Conservation (phyloP, 2,329 filamentous ascomycete genomes). For the Fusarium sororula region DNA sequence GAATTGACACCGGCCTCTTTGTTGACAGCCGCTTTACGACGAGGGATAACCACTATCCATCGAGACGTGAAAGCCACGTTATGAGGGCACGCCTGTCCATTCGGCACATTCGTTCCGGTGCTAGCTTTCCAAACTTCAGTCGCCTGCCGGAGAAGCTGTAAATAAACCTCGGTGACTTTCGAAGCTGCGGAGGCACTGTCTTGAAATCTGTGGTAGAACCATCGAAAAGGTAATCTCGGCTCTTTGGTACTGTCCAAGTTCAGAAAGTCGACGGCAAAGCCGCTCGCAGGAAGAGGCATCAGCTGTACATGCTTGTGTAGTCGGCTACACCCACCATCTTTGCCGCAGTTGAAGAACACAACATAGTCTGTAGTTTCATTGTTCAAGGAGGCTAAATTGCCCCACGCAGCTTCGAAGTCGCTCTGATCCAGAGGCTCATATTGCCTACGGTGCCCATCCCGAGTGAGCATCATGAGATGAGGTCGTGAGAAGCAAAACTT, state of each 20-base stretch:
- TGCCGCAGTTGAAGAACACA: neutral
- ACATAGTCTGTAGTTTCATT: neutral
- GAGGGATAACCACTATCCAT: neutral
- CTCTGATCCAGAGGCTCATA: neutral
- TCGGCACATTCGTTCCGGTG: neutral
- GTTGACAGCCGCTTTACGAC: neutral
- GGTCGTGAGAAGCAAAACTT: slow-evolving; percentile 7
- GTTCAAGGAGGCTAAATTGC: neutral
- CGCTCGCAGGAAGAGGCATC: neutral
- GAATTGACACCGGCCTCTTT: neutral
- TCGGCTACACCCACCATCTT: neutral
- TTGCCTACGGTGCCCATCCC: neutral
- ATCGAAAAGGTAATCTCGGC: neutral
- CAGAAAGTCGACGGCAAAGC: neutral
- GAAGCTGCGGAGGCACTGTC: fast-evolving
- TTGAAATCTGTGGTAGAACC: neutral
- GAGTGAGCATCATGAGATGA: slow-evolving; percentile 4
- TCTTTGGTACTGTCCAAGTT: neutral
- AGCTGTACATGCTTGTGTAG: neutral
- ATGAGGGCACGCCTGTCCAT: neutral
- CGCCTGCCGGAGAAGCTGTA: neutral
- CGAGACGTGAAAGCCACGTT: neutral
- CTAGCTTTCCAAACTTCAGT: neutral
- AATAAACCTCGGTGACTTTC: neutral
- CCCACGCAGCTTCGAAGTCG: neutral